These are phyloP conservation scores for Neopestalotiopsis rosae DNA, from an alignment of 2,329 filamentous ascomycete species.

Conservation along the genomic window DNA sequence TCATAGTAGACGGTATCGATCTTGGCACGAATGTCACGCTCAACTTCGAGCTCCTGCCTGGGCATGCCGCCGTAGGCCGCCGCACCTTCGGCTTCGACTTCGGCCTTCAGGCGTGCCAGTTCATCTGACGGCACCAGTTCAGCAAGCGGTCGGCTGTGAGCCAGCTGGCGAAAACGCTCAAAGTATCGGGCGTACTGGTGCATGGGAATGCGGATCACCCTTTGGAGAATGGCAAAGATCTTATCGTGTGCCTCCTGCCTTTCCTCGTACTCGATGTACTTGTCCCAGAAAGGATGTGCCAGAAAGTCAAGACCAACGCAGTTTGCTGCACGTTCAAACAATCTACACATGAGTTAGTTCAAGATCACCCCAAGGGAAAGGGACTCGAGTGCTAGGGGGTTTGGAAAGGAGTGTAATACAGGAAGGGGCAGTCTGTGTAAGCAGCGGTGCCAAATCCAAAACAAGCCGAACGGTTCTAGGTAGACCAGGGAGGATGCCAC, in stretches of 20 bases:
- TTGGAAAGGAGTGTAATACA: constrained; percentile 65
- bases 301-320: constrained; percentile 92
- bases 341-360: constrained; percentile 58
- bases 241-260: constrained; percentile 82
- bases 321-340: constrained; percentile 88
- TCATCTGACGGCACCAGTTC: constrained; percentile 75
- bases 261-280: constrained; percentile 97
- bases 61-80: constrained; percentile 54
- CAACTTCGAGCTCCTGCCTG: constrained; percentile 77
- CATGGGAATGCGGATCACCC: constrained; percentile 88
- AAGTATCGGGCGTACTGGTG: constrained; percentile 96
- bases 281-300: constrained; percentile 97
- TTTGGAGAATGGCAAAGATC: constrained; percentile 82
- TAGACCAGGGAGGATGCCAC: constrained; percentile 43
- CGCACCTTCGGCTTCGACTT: constrained; percentile 69
- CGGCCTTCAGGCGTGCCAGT: constrained; percentile 71
- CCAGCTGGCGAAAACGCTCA: constrained; percentile 82
- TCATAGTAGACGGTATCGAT: constrained; percentile 84
- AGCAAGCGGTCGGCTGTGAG: constrained; percentile 72
- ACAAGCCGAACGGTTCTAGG: constrained; percentile 36
- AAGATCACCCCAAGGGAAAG: constrained; percentile 29
- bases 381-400: constrained; percentile 34
- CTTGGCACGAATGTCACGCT: constrained; percentile 80
- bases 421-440: constrained; percentile 59
- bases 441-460: constrained; percentile 56